Percentiles rank a stretch among this genome's conserved stretches.
These are phyloP conservation scores for Yarrowia hollandica DNA, from an alignment of 805 yeast genomes.

Conservation along the genomic window DNA sequence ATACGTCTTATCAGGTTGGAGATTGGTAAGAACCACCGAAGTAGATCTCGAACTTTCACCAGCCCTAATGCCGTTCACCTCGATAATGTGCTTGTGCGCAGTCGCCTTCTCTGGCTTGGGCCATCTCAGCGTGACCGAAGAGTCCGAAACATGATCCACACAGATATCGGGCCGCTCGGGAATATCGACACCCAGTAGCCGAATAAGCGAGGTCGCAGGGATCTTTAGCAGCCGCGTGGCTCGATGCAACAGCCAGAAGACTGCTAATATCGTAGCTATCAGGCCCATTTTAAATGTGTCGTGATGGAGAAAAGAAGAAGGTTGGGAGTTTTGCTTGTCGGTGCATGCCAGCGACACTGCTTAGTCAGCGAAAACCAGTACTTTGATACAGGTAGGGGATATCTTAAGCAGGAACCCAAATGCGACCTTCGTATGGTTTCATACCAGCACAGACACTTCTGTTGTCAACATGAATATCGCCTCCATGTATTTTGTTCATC, in stretches of 20 bases:
- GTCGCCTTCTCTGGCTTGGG: constrained; percentile 39
- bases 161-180: constrained; percentile 42
- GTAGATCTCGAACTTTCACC: constrained; percentile 41
- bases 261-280: constrained; percentile 38
- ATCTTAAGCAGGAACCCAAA: too few species aligned
- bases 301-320: neutral
- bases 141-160: constrained; percentile 39
- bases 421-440: too few species aligned
- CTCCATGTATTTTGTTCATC: too few species aligned
- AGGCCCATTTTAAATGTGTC: constrained; percentile 29
- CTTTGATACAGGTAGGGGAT: too few species aligned
- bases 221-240: constrained; percentile 41
- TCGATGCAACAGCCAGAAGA: constrained; percentile 42
- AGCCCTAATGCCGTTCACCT: constrained; percentile 42
- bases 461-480: too few species aligned
- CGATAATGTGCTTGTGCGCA: constrained; percentile 39
- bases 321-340: neutral
- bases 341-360: too few species aligned
- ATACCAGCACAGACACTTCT: too few species aligned
- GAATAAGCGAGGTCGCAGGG: constrained; percentile 41
- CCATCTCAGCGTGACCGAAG: constrained; percentile 42
- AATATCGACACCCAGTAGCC: constrained; percentile 42
- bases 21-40: constrained; percentile 39
- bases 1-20: constrained; percentile 41
- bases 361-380: too few species aligned